Evolutionary conservation across 441 rosid species (phyloP), one percentile per base, ranked within the genome.

Genomic region (Erodium trifolium): DNA sequence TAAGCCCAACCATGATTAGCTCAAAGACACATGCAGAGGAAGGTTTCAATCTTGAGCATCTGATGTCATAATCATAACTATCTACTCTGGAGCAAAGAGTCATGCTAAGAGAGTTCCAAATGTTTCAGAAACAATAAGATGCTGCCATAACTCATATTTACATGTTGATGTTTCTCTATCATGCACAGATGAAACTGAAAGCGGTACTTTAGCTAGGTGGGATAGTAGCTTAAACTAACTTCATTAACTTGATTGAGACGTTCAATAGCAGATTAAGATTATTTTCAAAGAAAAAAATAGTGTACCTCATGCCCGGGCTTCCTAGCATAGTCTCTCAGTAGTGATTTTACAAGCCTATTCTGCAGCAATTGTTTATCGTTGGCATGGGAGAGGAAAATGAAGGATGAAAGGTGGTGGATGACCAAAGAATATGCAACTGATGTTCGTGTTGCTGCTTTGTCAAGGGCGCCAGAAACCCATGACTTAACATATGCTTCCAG

Each of bases 401-500:
- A 77, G 17, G 81, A 87, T 63, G 93, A 88, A 53, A 88, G 78
- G 62, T 93, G 97, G 76, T 91, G 94, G 73, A 89, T 43, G 67
- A 77, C 87, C 31, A 93, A 76, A 0, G 86, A 71, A 64, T 70
- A 87, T 66, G 95, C 95, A 73, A 87, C 72, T 60, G 97, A 83
- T 78, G 84, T 75, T 73, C 91, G 86, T 16, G 73, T 68, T 68
- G 81, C 82, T 27, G 96, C 92, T 83, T 84, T 84, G 81, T 93
- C 98, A 49, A 93, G 85, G 63, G 91, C 85, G 66, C 92, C 91
- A 51, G 89, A 73, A 57, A 81, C 78, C 99, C 97, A 91, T 13
- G 97, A 82, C 76, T 91, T 93, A 67, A 77, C 79, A 68, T 91
- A 91, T 12, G 88, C 96, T 78, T 91, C 92, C 68, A 91, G 76